A percentile compares a stretch with the other conserved stretches of the same genome.
phyloP scores from a whole-genome alignment of 2,329 filamentous ascomycete genomes.

The Fusarium nurragi region DNA sequence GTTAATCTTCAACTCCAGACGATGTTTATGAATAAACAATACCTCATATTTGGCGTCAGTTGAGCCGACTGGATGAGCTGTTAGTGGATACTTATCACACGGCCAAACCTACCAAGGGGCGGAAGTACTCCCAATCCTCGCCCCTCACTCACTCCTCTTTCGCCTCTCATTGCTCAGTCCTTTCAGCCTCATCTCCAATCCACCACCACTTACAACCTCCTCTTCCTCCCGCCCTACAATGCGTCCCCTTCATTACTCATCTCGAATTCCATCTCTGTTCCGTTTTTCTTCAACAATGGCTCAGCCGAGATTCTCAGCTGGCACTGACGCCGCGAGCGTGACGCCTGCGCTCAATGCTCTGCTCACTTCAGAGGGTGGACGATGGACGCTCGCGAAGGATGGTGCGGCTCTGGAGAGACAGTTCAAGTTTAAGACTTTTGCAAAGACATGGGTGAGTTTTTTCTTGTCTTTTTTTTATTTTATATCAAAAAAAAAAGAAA shows the following conservation, averaged over 20 bases:
- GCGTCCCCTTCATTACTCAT: constrained; percentile 13
- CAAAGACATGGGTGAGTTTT: constrained; percentile 69
- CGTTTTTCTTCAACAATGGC: constrained; percentile 40
- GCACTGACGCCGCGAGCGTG: constrained; percentile 54
- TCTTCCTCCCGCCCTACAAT: constrained; percentile 15
- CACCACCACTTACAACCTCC: constrained; percentile 5
- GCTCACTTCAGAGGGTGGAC: constrained; percentile 51
- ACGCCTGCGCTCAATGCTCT: constrained; percentile 52
- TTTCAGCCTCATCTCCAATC: constrained; percentile 16
- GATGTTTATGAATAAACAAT: background rate
- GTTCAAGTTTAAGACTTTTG: constrained; percentile 72
- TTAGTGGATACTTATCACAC: constrained; percentile 12
- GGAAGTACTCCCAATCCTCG: constrained; percentile 23
- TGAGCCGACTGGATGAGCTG: background rate
- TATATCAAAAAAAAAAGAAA: too few species aligned
- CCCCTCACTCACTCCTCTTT: constrained; percentile 18
- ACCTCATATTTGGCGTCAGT: background rate
- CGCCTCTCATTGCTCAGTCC: constrained; percentile 19
- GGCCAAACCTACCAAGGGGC: background rate
- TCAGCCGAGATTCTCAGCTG: constrained; percentile 56
- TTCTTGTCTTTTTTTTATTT: too few species aligned
- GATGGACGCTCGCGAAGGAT: constrained; percentile 61
- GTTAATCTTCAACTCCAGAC: background rate
- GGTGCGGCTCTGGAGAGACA: constrained; percentile 67
- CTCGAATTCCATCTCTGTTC: constrained; percentile 17